phyloP scores from a whole-genome alignment of 1,284 basidiomycete species.

The Ustilago hordei region DNA sequence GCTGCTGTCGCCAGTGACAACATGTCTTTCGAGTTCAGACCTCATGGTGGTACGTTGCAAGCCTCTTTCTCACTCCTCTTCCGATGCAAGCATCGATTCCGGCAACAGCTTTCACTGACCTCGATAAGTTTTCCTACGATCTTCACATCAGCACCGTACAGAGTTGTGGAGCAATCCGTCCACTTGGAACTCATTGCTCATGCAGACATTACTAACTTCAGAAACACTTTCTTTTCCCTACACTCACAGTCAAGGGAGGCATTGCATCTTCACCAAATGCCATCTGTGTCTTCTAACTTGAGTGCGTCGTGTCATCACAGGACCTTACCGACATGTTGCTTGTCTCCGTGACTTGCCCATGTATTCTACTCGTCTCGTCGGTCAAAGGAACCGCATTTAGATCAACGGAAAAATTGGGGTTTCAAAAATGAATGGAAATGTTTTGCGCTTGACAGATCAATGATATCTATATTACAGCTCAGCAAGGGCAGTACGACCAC shows the following conservation, averaged over 20 bases:
- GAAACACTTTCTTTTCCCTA: background rate
- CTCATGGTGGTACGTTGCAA: slow-evolving; percentile 34
- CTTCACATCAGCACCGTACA: slow-evolving; percentile 41
- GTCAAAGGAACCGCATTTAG: background rate
- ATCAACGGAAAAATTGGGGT: background rate
- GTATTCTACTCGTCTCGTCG: background rate
- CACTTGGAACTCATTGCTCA: too few relatives aligned
- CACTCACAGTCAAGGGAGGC: slow-evolving; percentile 44
- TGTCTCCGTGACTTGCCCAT: background rate
- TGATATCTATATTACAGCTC: slow-evolving; percentile 24
- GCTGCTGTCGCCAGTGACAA: slow-evolving; percentile 46
- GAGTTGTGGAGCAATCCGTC: slow-evolving; percentile 22
- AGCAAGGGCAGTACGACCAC: slow-evolving; percentile 51
- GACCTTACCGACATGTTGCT: background rate
- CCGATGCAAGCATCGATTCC: background rate
- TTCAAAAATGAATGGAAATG: background rate
- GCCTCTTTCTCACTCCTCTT: background rate
- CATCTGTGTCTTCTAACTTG: slow-evolving; percentile 43
- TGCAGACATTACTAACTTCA: background rate
- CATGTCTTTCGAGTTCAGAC: slow-evolving; percentile 45
- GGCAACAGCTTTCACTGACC: background rate
- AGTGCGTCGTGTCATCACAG: background rate
- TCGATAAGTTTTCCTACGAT: background rate
- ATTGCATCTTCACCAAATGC: slow-evolving; percentile 47
- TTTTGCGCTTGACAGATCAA: background rate